Evolutionary conservation across 2,329 filamentous ascomycete species (phyloP), one percentile per base, ranked within the genome.

Genomic region (Rutstroemia sp.): DNA sequence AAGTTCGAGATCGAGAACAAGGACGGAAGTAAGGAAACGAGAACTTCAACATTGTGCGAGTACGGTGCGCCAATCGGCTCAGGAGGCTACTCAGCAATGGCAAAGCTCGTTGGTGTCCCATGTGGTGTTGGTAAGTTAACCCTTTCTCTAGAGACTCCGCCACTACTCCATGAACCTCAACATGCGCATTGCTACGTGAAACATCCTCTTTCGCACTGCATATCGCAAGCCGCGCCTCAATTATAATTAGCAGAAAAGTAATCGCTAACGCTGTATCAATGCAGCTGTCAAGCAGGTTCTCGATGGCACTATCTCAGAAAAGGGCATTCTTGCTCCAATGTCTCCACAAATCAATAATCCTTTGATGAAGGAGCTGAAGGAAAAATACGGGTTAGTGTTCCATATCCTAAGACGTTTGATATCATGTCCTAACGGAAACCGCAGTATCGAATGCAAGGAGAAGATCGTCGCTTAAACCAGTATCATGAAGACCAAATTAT

Each of bases 1-100:
- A 86, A 83, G 75, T 95, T 95, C 71, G 85, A 85, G 70, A 89
- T 95, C 64, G 88, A 94, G 78, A 77, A 87, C 74, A 85, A 86
- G 73, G 87, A 94, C 70, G 90, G 90, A 67, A 81, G 75, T 70
- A 82, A 80, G 71, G 84, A 95, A 77, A 90, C 85, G 46, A 79
- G 86, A 61, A 92, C 88, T 23, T 90, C 86, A 44, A 96, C 91
- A 1, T 81, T 96, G 16, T 79, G 78, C 69, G 90, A 95, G 71
- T 92, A 95, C 72, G 91, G 90, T 70, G 84, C 83, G 67, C 86
- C 88, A 57, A 65, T 34, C 30, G 30, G 30, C 4, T 34, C 30
- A 12, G 30, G 82, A 63, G 88, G 87, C 37, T 95, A 92, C 76
- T 86, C 81, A 4, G 83, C 88, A 63, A 95, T 96, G 90, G 89